These are phyloP conservation scores for Penicillium paneum DNA, from an alignment of 2,329 filamentous ascomycete species.

Conservation along the genomic window DNA sequence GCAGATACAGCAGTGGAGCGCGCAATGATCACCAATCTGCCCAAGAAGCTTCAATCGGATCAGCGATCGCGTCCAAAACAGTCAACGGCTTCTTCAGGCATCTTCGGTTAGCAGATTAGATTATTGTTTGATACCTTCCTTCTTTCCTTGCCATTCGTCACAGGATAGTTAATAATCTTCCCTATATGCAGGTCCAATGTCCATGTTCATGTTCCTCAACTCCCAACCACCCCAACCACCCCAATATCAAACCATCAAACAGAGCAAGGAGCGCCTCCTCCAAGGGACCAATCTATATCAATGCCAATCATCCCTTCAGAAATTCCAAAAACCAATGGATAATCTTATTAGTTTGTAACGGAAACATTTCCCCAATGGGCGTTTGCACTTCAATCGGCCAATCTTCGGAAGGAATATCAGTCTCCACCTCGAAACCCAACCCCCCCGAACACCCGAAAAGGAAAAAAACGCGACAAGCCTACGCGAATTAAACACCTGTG, in stretches of 20 bases:
- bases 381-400: constrained; percentile 14
- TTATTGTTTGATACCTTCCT: not conserved
- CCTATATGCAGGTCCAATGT: not conserved
- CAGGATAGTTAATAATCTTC: not conserved
- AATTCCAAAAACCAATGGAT: not conserved
- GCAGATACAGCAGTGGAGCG: constrained; percentile 15
- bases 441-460: not conserved
- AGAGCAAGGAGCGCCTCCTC: constrained; percentile 4
- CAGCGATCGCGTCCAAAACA: constrained; percentile 9
- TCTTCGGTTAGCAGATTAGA: not conserved
- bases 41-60: constrained; percentile 16
- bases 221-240: constrained; percentile 8
- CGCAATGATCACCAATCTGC: constrained; percentile 18
- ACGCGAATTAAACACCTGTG: not conserved
- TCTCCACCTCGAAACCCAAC: constrained; percentile 5
- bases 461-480: not conserved
- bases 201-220: not conserved
- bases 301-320: constrained; percentile 1
- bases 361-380: not conserved
- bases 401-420: constrained; percentile 9
- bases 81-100: not conserved
- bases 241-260: not conserved
- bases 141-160: not conserved
- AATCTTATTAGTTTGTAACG: constrained; percentile 1
- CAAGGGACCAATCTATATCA: constrained; percentile 6